phyloP scores from a whole-genome alignment of 164 flowering plant species.

The Houttuynia cordata region DNA sequence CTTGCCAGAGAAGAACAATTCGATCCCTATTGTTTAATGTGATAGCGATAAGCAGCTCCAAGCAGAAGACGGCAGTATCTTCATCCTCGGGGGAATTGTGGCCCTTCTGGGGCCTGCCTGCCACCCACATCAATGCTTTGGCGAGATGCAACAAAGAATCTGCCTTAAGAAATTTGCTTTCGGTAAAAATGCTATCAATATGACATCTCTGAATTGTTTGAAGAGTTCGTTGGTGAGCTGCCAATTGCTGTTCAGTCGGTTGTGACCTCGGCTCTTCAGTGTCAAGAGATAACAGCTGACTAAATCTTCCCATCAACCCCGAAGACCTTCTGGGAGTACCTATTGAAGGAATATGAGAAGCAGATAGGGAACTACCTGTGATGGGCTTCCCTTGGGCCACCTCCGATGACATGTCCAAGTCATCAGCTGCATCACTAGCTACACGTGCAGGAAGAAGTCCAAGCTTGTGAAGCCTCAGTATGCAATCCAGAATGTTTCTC shows the following conservation, averaged over 20 bases:
- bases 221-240: slow-evolving; percentile 29
- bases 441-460: slow-evolving; percentile 28
- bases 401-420: slow-evolving; percentile 18
- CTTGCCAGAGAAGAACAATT: slow-evolving; percentile 29
- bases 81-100: slow-evolving; percentile 27
- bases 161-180: slow-evolving; percentile 26
- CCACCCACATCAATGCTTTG: slow-evolving; percentile 23
- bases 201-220: slow-evolving; percentile 32
- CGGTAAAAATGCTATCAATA: slow-evolving; percentile 29
- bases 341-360: slow-evolving; percentile 17
- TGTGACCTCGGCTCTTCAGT: slow-evolving; percentile 29
- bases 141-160: slow-evolving; percentile 28
- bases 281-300: slow-evolving; percentile 28
- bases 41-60: slow-evolving; percentile 30
- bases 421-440: slow-evolving; percentile 23
- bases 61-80: slow-evolving; percentile 31
- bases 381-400: slow-evolving; percentile 17
- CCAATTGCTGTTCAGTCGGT: slow-evolving; percentile 27
- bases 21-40: slow-evolving; percentile 34
- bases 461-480: slow-evolving; percentile 31
- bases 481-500: slow-evolving; percentile 33
- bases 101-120: slow-evolving; percentile 22
- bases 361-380: slow-evolving; percentile 15
- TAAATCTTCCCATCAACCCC: slow-evolving; percentile 31
- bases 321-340: slow-evolving; percentile 24